Conservation (phyloP, 495 filamentous ascomycete species). For the Penicillium coprophilum region DNA sequence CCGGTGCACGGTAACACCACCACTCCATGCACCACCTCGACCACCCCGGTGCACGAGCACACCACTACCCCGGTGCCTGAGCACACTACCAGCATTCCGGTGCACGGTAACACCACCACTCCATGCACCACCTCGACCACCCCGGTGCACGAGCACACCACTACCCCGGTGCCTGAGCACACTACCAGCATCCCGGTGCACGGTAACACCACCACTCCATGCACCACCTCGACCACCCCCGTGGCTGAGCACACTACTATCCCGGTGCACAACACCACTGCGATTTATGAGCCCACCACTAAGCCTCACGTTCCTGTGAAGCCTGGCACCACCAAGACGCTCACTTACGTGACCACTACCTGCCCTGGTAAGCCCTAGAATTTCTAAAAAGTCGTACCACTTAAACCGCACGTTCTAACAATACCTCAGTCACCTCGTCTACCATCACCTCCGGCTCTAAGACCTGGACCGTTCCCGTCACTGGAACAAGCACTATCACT, state of each 20-base stretch:
- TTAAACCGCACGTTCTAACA: slow-evolving; percentile 16
- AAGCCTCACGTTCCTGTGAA: slow-evolving; percentile 19
- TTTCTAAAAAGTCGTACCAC: not conserved
- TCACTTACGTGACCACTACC: slow-evolving; percentile 38
- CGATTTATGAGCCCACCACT: not conserved
- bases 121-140: slow-evolving; percentile 14
- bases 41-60: not conserved
- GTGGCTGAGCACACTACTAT: not conserved
- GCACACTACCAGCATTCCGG: slow-evolving; percentile 5
- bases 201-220: not conserved
- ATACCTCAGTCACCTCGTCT: slow-evolving; percentile 31
- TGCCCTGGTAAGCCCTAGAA: slow-evolving; percentile 35
- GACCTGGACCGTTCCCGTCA: slow-evolving; percentile 36
- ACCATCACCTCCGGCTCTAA: slow-evolving; percentile 34
- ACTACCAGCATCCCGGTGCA: too few relatives aligned
- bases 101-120: slow-evolving; percentile 1
- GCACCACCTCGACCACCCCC: not conserved
- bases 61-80: not conserved
- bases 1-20: slow-evolving; percentile 9
- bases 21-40: not conserved
- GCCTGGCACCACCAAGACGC: slow-evolving; percentile 33
- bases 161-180: not conserved
- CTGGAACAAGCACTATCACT: slow-evolving; percentile 40
- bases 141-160: slow-evolving; percentile 4
- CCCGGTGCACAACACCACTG: slow-evolving; percentile 4